Evolutionary conservation across 2,329 filamentous ascomycete species (phyloP).

Genomic region (Phoma sp.): DNA sequence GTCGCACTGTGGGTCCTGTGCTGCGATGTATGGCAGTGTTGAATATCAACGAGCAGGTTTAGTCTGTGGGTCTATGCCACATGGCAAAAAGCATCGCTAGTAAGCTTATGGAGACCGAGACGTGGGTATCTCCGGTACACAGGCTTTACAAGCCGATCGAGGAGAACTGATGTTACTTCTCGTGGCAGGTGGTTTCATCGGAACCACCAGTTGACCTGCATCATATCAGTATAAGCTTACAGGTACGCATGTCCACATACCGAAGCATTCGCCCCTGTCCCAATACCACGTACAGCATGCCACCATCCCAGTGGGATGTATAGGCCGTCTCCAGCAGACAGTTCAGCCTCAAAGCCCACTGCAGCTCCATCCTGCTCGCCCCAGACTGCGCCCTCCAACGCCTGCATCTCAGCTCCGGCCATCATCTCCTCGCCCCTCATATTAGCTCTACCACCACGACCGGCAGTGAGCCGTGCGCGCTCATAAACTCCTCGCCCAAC

Average conservation of each 20-base stretch:
- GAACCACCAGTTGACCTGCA: slow-evolving; percentile 80
- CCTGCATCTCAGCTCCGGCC: slow-evolving; percentile 72
- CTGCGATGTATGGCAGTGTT: no score
- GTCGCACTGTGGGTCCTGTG: no score
- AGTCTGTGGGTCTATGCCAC: no score
- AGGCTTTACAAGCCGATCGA: no score
- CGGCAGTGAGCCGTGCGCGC: slow-evolving; percentile 42
- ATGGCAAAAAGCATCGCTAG: no score
- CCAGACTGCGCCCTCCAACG: slow-evolving; percentile 77
- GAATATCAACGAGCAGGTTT: no score
- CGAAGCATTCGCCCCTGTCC: slow-evolving; percentile 63
- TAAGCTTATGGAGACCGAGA: no score
- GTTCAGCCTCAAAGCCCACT: slow-evolving; percentile 45
- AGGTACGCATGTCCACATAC: slow-evolving; percentile 44
- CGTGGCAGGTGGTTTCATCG: slow-evolving; percentile 53
- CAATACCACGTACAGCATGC: slow-evolving; percentile 77
- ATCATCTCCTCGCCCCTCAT: slow-evolving; percentile 91
- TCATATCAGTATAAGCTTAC: slow-evolving; percentile 24
- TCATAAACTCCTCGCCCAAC: slow-evolving; percentile 70
- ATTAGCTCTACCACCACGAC: slow-evolving; percentile 55
- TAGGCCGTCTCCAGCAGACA: slow-evolving; percentile 71
- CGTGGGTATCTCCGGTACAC: no score
- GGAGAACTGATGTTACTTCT: neutral
- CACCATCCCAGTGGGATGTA: slow-evolving; percentile 87
- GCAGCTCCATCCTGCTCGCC: slow-evolving; percentile 30